Evolutionary conservation across 1,284 basidiomycete species (phyloP), one percentile per base, ranked within the genome.

Genomic region (Rhodotorula sp.): DNA sequence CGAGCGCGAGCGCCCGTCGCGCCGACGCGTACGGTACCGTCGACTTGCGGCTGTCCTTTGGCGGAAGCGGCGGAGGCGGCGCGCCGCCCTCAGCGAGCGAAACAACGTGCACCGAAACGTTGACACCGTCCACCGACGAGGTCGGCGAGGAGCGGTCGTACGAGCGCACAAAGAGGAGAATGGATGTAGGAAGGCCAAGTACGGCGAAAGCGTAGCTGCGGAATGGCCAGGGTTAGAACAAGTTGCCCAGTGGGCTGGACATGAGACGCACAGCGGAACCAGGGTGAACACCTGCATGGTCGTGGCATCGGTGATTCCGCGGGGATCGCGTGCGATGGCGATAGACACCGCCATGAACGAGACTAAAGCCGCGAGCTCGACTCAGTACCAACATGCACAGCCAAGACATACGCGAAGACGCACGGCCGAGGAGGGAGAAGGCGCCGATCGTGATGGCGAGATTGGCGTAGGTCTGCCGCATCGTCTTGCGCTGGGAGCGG

Each of bases 121-220:
- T 23, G 59, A 49, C 48, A 9, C 12, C 23, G 10, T 19, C 17
- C 9, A 16, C 27, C 19, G 34, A 19, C 2, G 46, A 44, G 25
- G 2, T 17, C 9, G 55, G 8, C 4, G 19, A 14, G n/a, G n/a
- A 25, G 25, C n/a, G n/a, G 41, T 71, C 69, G 45, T 64, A 67
- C 1, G 64, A 63, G 7, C 49, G 65, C 8, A 64, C n/a, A 25
- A 71, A 67, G 49, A 71, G 65, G 49, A 67, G 61, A 50, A 63
- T 50, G 49, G 69, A 52, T 12, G 65, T 64, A 7, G 69, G 65
- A 0, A 67, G 41, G 41, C 69, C 69, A 27, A 71, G 61, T 21
- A 71, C 19, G 1, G 69, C 65, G 65, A 71, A 66, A n/a, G 50
- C 21, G 27, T 60, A 71, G 53, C 62, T 64, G 56, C 12, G 34